A percentile compares a stretch with the other conserved stretches of the same genome.
These are phyloP conservation scores for Sanghuangporus sanghuang DNA, from an alignment of 1,284 basidiomycete genomes.

Conservation along the genomic window DNA sequence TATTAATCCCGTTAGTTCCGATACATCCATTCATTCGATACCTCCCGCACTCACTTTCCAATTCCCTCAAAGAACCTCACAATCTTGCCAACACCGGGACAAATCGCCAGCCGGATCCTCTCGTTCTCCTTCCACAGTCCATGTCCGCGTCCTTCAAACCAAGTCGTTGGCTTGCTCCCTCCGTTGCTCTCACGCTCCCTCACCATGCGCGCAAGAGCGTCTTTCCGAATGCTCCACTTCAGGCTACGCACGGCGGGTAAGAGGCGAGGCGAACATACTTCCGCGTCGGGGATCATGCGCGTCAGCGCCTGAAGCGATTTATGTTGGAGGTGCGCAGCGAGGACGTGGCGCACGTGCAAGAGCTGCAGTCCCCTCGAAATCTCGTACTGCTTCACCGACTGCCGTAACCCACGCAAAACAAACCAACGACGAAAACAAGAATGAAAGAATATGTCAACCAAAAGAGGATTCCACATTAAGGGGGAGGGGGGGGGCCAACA, in stretches of 20 bases:
- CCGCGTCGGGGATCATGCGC: conserved; percentile 48
- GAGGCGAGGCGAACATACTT: conserved; percentile 48
- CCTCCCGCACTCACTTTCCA: not conserved
- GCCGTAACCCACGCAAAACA: not conserved
- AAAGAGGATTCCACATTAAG: conserved; percentile 1
- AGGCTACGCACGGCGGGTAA: conserved; percentile 50
- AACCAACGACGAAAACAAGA: not conserved
- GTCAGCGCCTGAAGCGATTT: conserved; percentile 28
- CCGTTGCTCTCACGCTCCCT: conserved; percentile 22
- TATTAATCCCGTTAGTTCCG: not conserved
- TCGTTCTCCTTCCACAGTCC: conserved; percentile 46
- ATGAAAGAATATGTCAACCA: conserved; percentile 15
- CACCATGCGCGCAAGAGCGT: conserved; percentile 42
- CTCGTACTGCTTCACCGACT: conserved; percentile 60
- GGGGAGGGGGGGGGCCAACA: too few species aligned
- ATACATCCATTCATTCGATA: not conserved
- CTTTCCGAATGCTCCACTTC: conserved; percentile 55
- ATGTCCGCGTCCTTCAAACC: conserved; percentile 48
- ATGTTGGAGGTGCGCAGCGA: conserved; percentile 43
- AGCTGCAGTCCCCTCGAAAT: conserved; percentile 44
- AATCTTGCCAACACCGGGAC: conserved; percentile 54
- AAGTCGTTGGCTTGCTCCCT: conserved; percentile 32
- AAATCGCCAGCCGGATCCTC: conserved; percentile 59
- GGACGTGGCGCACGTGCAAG: conserved; percentile 40
- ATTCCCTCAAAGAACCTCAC: conserved; percentile 52